These are phyloP conservation scores for Suhomyces panamericanus DNA, from an alignment of 1,139 yeast species.

Conservation along the genomic window DNA sequence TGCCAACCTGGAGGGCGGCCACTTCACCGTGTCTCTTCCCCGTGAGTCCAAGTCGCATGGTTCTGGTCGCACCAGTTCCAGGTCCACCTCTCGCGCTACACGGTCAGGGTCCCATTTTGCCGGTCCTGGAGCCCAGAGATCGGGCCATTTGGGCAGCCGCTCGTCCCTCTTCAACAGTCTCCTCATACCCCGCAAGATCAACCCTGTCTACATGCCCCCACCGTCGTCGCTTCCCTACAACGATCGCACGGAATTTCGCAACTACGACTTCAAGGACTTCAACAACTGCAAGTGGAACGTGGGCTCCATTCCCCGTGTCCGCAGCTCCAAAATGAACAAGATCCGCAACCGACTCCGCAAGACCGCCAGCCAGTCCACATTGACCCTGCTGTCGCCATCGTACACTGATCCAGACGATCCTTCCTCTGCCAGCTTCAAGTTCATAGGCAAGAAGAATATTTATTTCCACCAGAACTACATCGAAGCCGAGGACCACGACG, in stretches of 20 bases:
- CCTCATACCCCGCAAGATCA: constrained; percentile 30
- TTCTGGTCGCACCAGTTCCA: background rate
- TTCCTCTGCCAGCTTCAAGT: constrained; percentile 13
- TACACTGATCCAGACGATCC: too few relatives aligned
- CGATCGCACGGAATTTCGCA: too few relatives aligned
- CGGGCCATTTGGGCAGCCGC: constrained; percentile 2
- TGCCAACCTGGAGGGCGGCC: constrained; percentile 29
- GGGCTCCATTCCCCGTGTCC: constrained; percentile 47
- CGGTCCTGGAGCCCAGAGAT: constrained; percentile 9
- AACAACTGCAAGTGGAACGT: constrained; percentile 45
- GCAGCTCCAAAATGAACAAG: constrained; percentile 17
- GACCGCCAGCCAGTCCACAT: constrained; percentile 7
- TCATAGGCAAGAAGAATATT: constrained; percentile 22
- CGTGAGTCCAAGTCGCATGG: background rate
- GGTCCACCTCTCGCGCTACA: background rate
- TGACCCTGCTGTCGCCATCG: constrained; percentile 1
- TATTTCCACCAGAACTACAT: constrained; percentile 25
- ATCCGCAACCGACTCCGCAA: constrained; percentile 11
- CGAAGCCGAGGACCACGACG: constrained; percentile 18
- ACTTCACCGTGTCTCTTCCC: constrained; percentile 32
- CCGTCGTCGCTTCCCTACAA: constrained; percentile 3
- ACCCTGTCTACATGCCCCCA: constrained; percentile 25
- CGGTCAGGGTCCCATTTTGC: constrained; percentile 7
- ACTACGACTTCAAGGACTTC: constrained; percentile 12
- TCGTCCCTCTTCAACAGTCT: constrained; percentile 27